Evolutionary conservation across 164 flowering plant genomes (phyloP).

Genomic region (Liquidambar formosana): DNA sequence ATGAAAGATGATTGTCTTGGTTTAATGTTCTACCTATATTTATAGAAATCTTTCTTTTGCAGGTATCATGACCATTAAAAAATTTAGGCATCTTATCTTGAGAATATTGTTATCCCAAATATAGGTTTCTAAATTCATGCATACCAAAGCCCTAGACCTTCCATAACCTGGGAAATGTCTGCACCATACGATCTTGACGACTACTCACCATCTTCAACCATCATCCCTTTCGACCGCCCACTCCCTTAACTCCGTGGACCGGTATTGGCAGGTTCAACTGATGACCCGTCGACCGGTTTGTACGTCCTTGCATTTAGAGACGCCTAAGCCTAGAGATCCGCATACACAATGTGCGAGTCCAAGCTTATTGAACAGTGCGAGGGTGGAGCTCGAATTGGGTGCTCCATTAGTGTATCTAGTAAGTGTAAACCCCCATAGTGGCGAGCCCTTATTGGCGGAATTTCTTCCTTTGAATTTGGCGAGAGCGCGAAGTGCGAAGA

Average conservation of each 20-base stretch:
- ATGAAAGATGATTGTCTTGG: no score
- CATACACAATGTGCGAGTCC: no score
- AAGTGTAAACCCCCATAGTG: conserved; percentile 60
- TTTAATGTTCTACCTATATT: no score
- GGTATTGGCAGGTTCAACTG: conserved; percentile 25
- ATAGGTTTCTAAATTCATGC: no score
- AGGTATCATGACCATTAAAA: no score
- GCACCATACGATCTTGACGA: conserved; percentile 10
- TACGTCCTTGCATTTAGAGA: conserved; percentile 48
- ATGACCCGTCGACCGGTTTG: conserved; percentile 35
- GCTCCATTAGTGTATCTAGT: conserved; percentile 50
- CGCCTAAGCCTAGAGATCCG: conserved; percentile 35
- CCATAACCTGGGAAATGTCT: not conserved
- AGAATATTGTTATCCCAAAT: no score
- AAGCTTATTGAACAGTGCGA: no score
- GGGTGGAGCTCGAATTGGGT: conserved; percentile 52
- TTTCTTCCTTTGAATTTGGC: no score
- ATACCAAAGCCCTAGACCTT: not conserved
- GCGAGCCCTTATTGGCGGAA: conserved; percentile 34
- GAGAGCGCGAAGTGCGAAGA: no score
- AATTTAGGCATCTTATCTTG: no score
- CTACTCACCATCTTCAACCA: no score
- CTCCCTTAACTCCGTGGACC: conserved; percentile 51
- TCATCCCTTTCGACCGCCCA: conserved; percentile 39
- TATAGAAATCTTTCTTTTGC: no score